These are phyloP conservation scores for Hanseniaspora sp. DNA, from an alignment of 1,139 yeast genomes.

Conservation along the genomic window DNA sequence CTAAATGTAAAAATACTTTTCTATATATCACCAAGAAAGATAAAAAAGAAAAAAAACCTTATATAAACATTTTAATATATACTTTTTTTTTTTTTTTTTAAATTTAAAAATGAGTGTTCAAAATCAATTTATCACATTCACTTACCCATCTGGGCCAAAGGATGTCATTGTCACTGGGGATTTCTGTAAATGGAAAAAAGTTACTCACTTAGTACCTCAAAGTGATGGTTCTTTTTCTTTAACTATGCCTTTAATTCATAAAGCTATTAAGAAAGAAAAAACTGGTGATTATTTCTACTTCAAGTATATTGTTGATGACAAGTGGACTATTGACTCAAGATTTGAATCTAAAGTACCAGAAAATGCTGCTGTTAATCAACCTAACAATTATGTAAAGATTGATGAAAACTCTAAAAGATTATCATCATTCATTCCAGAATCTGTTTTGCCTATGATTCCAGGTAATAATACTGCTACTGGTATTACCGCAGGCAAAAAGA, in stretches of 20 bases:
- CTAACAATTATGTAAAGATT: slow-evolving; percentile 38
- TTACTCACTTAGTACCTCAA: slow-evolving; percentile 48
- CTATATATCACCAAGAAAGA: neutral
- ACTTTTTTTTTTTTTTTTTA: neutral
- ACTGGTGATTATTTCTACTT: slow-evolving; percentile 40
- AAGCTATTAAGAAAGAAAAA: slow-evolving; percentile 20
- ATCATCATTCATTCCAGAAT: slow-evolving; percentile 20
- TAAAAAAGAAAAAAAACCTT: neutral
- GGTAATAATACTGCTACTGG: neutral
- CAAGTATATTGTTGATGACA: slow-evolving; percentile 67
- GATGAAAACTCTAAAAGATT: slow-evolving; percentile 25
- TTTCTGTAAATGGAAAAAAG: slow-evolving; percentile 63
- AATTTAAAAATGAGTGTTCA: slow-evolving; percentile 10
- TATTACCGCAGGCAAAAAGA: slow-evolving; percentile 25
- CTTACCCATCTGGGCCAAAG: slow-evolving; percentile 63
- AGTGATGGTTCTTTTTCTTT: slow-evolving; percentile 50
- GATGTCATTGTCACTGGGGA: slow-evolving; percentile 66
- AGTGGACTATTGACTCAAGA: slow-evolving; percentile 45
- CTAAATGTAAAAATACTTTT: no score
- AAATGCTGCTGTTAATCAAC: slow-evolving; percentile 46
- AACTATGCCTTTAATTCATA: slow-evolving; percentile 40
- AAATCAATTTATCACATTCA: slow-evolving; percentile 21
- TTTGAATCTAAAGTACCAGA: slow-evolving; percentile 39
- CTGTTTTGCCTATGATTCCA: slow-evolving; percentile 10
- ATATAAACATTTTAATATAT: neutral